Base-by-base conservation (phyloP, 2,329 filamentous ascomycete species). In the Pseudogymnoascus sp. region DNA sequence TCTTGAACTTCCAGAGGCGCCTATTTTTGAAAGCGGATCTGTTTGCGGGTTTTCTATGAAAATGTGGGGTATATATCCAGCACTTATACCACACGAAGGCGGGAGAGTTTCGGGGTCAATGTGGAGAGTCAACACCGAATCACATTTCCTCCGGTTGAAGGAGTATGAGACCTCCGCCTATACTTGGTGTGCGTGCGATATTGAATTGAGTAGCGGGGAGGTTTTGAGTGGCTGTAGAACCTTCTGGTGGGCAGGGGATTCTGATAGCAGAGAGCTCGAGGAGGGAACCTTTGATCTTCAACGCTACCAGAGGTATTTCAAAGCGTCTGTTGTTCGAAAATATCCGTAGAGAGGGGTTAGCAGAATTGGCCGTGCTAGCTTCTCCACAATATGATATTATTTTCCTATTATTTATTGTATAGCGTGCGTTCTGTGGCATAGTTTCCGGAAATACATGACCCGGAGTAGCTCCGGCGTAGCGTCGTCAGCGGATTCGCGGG, bases 51-150 rank as follows among this genome's bases (percentile, higher is more conserved):
- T 71, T 62, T 18, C 42, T 12, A 65, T 71, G 49, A 73, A 68
- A 61, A 69, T 75, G 68, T 75, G 70, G 71, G 70, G 72, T 31
- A 72, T 71, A 61, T 75, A 74, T 67, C 72, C 72, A 59, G 64
- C 66, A 31, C 28, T 56, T 18, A 56, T 56, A 18, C 49, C 49
- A 14, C 49, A 34, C 49, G 49, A 56, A 34, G 49, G 49, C 49
- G 49, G 49, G 25, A 16, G 9, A 12, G 49, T 56, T n/a, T 56
- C 28, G 8, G 49, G 49, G 6, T 56, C 49, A 34, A 14, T 18
- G 11, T 56, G 49, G 49, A 34, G 49, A 36, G 49, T 56, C 49
- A 56, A 21, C 49, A 56, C 7, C 49, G 28, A 56, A 11, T 36
- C 49, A 56, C 28, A 56, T 5, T 56, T 21, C n/a, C 16, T 34